Evolutionary conservation across 257 asterid species (phyloP), one percentile per base, ranked within the genome.

Genomic region (Salvia rosmarinus): DNA sequence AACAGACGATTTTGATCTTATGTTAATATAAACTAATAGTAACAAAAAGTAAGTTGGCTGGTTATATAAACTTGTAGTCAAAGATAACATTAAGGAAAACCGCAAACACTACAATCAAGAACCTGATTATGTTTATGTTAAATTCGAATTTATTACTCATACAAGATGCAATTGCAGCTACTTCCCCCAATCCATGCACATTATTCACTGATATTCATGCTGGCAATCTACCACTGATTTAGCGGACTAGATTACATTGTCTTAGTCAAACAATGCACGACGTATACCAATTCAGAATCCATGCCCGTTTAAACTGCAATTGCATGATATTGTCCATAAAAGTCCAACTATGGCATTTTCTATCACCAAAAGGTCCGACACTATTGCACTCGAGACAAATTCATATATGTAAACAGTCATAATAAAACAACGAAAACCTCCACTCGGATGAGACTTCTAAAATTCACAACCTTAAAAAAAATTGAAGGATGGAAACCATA

Each of bases 91-190:
- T 64, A 30, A 66, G 44, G 62, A 44, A 40, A 20, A 39, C 35
- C 28, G 16, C 23, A 65, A 42, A 58, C 42, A 28, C 9, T 37
- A 43, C 2, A 54, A 28, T 44, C 19, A 14, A 13, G 23, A 44
- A 57, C 50, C 64, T 34, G 5, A 43, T 3, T 39, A 44, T 40
- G 14, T 34, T 54, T 40, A 12, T 52, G 3, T 68, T 30, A 35
- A 64, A 23, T 35, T 50, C 40, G 74, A 49, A 23, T 55, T 42
- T 9, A 21, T 32, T 51, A 60, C 25, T 30, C 44, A 46, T 30
- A 42, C 34, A 49, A 13, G 12, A 55, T 70, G 72, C 49, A 76
- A 32, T 17, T 64, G 68, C 75, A 55, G 54, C 57, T 9, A 49
- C 16, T 44, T 49, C 17, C 70, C 49, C 43, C 11, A 56, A 28